Conservation (phyloP, 2,329 filamentous ascomycete genomes). For the Diaporthe citrichinensis region DNA sequence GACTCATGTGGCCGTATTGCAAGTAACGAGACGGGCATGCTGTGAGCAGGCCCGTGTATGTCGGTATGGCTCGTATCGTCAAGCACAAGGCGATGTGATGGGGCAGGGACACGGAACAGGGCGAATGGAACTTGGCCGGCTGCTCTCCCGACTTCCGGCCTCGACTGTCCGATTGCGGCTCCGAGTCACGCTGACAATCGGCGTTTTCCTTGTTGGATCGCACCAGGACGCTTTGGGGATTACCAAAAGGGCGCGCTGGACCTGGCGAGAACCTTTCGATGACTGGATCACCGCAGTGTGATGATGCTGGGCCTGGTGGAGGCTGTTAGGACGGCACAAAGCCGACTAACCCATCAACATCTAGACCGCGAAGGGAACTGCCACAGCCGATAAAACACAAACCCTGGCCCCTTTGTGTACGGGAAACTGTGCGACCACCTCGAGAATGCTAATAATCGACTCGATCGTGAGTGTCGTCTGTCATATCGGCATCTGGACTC, state of each 20-base stretch:
- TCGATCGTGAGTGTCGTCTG: background rate
- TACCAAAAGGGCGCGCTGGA: constrained; percentile 5
- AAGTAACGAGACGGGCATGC: background rate
- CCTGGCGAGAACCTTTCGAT: constrained; percentile 14
- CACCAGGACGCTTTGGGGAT: background rate
- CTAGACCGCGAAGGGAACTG: background rate
- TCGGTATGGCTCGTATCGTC: background rate
- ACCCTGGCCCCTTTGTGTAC: background rate
- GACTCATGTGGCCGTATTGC: background rate
- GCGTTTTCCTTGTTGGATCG: constrained; percentile 19
- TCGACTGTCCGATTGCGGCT: constrained; percentile 27
- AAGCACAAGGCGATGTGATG: constrained; percentile 12
- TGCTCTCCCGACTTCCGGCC: constrained; percentile 21
- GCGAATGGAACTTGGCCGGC: constrained; percentile 15
- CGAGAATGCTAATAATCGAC: background rate
- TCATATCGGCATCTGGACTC: background rate
- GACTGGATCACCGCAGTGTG: background rate
- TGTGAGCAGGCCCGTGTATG: background rate
- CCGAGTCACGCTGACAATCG: constrained; percentile 32
- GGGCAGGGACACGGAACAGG: background rate
- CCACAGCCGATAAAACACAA: background rate
- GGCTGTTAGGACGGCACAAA: background rate
- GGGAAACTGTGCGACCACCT: background rate
- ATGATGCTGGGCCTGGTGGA: background rate
- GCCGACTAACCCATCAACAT: background rate